Base-by-base conservation (phyloP, 1,284 basidiomycete genomes). In the Pascua sp. region DNA sequence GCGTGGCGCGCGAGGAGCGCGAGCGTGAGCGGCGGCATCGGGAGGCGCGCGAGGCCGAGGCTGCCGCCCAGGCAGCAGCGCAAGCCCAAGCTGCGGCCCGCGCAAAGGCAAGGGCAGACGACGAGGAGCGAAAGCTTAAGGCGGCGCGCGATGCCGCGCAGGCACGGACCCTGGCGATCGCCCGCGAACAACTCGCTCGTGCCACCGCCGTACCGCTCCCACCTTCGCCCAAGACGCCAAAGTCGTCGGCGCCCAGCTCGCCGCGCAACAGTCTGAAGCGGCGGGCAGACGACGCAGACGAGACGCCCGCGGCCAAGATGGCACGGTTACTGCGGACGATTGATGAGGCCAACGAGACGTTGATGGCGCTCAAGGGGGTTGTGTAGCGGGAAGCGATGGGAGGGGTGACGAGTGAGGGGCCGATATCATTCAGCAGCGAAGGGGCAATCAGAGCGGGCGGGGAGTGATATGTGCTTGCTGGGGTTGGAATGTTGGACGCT, bases 301-400 rank as follows among this genome's bases (percentile, higher is more conserved):
- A 51, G 18, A 45, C 55, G 5, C 42, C 51, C 15, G 41, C 24
- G 42, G 17, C 50, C 38, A 49, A 51, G 49, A n/a, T 32, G 12
- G 49, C 49, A 15, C 49, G 49, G 3, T 39, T 51, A 12, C 41
- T 42, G 7, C 32, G n/a, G 13, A 11, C 43, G 32, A 11, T 51
- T 3, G 42, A 18, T 2, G 49, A 42, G n/a, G 49, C 49, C 13
- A 43, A 18, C 7, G 18, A 18, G 24, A 42, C 41, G 5, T 42
- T 51, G 12, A 32, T n/a, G 9, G 24, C 24, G n/a, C 16, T 15
- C 42, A n/a, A 43, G 42, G 49, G 41, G 8, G 49, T 42, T 9
- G 15, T 51, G 2, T 13, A 47, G 32, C 5, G 17, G 32, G 49
- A 24, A 11, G n/a, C 5, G 41, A 18, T 5, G 24, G 38, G 49